Evolutionary conservation across 352 stramenopile species (phyloP), one percentile per base, ranked within the genome.

Genomic region (Phytophthora rubi): DNA sequence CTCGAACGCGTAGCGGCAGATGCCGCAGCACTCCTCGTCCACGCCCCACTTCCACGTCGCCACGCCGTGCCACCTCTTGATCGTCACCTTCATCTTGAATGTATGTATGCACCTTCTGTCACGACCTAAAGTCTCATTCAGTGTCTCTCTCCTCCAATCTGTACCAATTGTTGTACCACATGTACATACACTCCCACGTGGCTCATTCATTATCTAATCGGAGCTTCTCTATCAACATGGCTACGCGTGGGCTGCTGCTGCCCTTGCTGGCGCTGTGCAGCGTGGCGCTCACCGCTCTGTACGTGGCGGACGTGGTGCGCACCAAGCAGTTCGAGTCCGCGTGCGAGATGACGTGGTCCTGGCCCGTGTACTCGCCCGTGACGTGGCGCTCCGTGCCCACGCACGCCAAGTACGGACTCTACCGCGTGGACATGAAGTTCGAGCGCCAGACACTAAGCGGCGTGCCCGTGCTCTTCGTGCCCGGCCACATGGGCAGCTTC

Each of bases 41-140:
- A 97, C 90, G 66, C 93, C 90, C 92, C 92, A 98, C 44, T 68
- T 82, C 92, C 92, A 98, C 73, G 92, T 95, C 73, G 92, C 92
- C 32, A 97, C 89, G 65, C 88, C 90, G 64, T 96, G 91, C 85
- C 87, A 97, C 57, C 87, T 77, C 83, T 95, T 95, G 62, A 97
- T 79, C 35, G 68, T 88, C 59, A 94, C 83, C 68, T 93, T 93
- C 88, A 95, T 95, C 53, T 67, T 75, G 49, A 4, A 48, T 48
- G 12, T 12, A 51, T 51, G 54, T 33, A 16, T 12, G 32, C 32
- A 37, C 32, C 32, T 37, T 37, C 32, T 37, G 32, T 37, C 32
- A 37, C 32, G 7, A 42, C 33, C 33, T 0, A n/a, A 33, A 48
- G 6, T 6, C 26, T 30, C 23, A 15, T 56, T 48, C 42, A 26